phyloP scores from a whole-genome alignment of 192 early-diverging fungal species.

The Podila horticola region DNA sequence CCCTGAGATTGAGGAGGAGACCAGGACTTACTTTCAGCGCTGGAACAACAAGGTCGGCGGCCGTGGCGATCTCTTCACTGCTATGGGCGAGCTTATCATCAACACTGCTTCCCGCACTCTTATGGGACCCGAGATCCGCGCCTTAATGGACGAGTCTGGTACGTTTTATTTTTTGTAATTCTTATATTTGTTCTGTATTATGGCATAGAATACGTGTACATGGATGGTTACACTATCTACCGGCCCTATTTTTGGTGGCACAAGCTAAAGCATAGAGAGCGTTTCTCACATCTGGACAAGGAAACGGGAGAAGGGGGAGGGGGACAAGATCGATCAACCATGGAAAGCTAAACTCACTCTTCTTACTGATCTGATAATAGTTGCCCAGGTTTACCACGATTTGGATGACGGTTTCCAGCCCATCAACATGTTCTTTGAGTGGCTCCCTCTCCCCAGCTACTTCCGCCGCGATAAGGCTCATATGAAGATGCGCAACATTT shows the following conservation, averaged over 20 bases:
- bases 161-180: slow-evolving; percentile 13
- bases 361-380: slow-evolving; percentile 39
- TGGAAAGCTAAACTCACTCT: neutral
- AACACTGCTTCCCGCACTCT: slow-evolving; percentile 94
- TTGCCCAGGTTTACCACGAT: slow-evolving; percentile 94
- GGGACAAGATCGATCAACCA: no score
- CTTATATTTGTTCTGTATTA: neutral
- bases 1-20: slow-evolving; percentile 87
- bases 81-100: slow-evolving; percentile 91
- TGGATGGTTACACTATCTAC: neutral
- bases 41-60: slow-evolving; percentile 67
- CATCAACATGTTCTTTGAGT: slow-evolving; percentile 93
- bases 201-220: neutral
- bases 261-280: neutral
- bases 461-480: slow-evolving; percentile 88
- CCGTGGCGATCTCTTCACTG: slow-evolving; percentile 76
- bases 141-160: slow-evolving; percentile 76
- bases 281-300: no score
- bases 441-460: slow-evolving; percentile 91
- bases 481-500: slow-evolving; percentile 81
- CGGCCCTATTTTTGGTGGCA: neutral
- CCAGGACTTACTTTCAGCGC: slow-evolving; percentile 77
- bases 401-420: slow-evolving; percentile 94
- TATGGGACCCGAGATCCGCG: slow-evolving; percentile 93
- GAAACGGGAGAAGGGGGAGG: no score